Base-by-base conservation (phyloP, 768 basidiomycete species). In the Xerocomellus dryophilus region DNA sequence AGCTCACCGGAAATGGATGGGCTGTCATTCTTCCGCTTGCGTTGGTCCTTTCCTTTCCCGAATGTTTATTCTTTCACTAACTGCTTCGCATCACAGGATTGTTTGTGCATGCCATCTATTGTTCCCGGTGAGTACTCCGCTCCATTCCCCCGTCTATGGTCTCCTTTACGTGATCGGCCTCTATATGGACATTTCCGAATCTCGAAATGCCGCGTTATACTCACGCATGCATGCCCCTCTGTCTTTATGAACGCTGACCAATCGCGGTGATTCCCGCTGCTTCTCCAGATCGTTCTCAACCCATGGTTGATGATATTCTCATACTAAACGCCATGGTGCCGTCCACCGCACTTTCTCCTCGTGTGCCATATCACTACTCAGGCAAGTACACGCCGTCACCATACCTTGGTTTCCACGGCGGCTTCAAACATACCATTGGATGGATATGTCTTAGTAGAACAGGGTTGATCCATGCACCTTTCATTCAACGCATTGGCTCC, bases 271-370 rank as follows among this genome's bases (percentile, higher is more conserved):
- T 36, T 44, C 5, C 47, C 31, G 31, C 32, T 38, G 0, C 38
- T 34, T 43, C 15, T 47, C 31, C 57, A 88, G 79, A 86, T 95
- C 58, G 85, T 91, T 40, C 80, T 94, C 54, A 94, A 94, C 62
- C 92, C 90, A 7, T 90, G 87, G 86, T 75, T 93, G 52, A 90
- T 90, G 86, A 88, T 90, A 50, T 92, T 93, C 73, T 85, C 84
- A 0, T 82, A 80, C 61, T 69, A 36, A 58, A 43, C 53, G n/a
- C 39, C 42, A n/a, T 45, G 43, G 38, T 6, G 36, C 14, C 47
- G 45, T 21, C 38, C 27, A 43, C 64, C 58, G 32, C 43, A 41
- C 56, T 10, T 14, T 49, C 35, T 27, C 54, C 54, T 48, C 61
- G 15, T 63, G 57, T n/a, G 40, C 42, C 18, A n/a, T 18, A 12